Evolutionary conservation across 371 early-diverging fungal genomes (phyloP).

Genomic region (Synchytrium microbalum): DNA sequence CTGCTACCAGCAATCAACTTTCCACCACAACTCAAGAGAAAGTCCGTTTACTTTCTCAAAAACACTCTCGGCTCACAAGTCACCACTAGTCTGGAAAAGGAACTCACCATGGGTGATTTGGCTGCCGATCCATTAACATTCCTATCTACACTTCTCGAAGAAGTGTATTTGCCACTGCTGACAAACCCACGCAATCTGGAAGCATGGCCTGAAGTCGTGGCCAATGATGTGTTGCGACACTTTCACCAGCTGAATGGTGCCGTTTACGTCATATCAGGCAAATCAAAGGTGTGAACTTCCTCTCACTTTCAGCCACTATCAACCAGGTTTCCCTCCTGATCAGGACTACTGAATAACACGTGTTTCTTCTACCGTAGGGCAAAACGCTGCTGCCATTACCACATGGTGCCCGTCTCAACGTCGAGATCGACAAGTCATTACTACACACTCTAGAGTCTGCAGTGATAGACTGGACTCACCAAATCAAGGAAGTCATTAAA

Average conservation of each 20-base stretch:
- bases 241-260: constrained; percentile 47
- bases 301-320: not conserved
- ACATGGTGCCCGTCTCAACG: constrained; percentile 33
- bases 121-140: constrained; percentile 45
- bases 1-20: constrained; percentile 39
- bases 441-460: constrained; percentile 51
- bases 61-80: constrained; percentile 28
- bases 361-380: constrained; percentile 26
- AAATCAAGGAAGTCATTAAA: constrained; percentile 49
- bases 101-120: constrained; percentile 45
- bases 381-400: constrained; percentile 54
- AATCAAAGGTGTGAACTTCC: constrained; percentile 36
- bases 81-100: constrained; percentile 39
- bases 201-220: constrained; percentile 54
- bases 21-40: constrained; percentile 40
- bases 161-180: constrained; percentile 47
- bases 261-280: constrained; percentile 50
- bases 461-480: constrained; percentile 56
- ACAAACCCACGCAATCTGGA: constrained; percentile 50
- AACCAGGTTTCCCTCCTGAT: not conserved
- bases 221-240: constrained; percentile 46
- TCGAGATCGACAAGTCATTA: constrained; percentile 37
- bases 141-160: constrained; percentile 42
- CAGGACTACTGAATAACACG: too few relatives aligned
- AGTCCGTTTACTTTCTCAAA: constrained; percentile 47